These are phyloP conservation scores for Daphne laureola DNA, from an alignment of 441 rosid genomes.

Conservation along the genomic window DNA sequence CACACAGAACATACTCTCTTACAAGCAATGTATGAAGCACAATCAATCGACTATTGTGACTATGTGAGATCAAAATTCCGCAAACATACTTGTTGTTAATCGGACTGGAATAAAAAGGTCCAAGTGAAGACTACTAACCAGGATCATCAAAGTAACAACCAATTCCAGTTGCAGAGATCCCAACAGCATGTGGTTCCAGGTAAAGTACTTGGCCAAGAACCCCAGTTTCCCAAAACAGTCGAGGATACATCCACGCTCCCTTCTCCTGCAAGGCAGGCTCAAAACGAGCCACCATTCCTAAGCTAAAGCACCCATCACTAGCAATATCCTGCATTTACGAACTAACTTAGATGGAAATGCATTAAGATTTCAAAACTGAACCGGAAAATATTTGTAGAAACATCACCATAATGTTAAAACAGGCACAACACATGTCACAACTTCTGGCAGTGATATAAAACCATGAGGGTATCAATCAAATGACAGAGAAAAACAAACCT, in stretches of 20 bases:
- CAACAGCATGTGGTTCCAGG: constrained; percentile 81
- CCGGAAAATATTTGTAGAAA: not conserved
- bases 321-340: constrained; percentile 64
- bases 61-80: not conserved
- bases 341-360: no score
- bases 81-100: not conserved
- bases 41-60: no score
- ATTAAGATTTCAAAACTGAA: not conserved
- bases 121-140: constrained; percentile 23
- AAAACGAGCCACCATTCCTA: constrained; percentile 78
- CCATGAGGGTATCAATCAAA: not conserved
- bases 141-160: constrained; percentile 95
- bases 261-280: constrained; percentile 46
- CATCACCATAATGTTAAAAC: not conserved
- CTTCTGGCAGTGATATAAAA: not conserved
- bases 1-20: no score
- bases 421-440: not conserved
- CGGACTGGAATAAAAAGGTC: not conserved
- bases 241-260: constrained; percentile 82
- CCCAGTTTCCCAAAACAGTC: constrained; percentile 91
- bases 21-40: no score
- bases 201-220: constrained; percentile 79
- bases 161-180: constrained; percentile 73
- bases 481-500: constrained; percentile 29
- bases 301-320: constrained; percentile 85